phyloP scores from a whole-genome alignment of 2,329 filamentous ascomycete species.

The Aureobasidium sp. region DNA sequence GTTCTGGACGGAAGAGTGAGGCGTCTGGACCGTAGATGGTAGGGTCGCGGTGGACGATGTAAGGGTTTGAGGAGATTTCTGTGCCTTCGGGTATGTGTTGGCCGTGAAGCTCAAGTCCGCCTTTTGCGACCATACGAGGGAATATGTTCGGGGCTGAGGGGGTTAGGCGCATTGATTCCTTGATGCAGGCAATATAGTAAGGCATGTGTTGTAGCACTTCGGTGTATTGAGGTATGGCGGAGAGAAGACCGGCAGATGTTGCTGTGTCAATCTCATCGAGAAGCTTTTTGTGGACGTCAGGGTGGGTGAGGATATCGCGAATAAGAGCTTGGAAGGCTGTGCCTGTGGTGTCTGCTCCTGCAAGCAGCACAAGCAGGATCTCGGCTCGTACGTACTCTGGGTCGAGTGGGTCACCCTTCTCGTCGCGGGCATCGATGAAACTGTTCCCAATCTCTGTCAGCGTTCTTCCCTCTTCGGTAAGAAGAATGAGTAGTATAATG shows the following conservation, averaged over 20 bases:
- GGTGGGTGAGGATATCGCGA: constrained; percentile 24
- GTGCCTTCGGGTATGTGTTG: constrained; percentile 27
- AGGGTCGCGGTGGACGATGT: constrained; percentile 24
- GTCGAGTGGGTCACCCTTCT: constrained; percentile 49
- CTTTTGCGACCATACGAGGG: constrained; percentile 8
- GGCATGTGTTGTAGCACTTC: constrained; percentile 8
- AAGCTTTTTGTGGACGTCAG: constrained; percentile 45
- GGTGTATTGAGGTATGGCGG: constrained; percentile 7
- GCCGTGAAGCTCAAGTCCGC: constrained; percentile 25
- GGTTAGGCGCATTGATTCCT: constrained; percentile 17
- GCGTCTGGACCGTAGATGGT: constrained; percentile 30
- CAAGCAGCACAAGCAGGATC: constrained; percentile 57
- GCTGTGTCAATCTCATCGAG: constrained; percentile 51
- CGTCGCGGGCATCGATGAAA: constrained; percentile 42
- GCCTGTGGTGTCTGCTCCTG: constrained; percentile 58
- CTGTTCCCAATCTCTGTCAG: constrained; percentile 13
- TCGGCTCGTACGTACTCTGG: constrained; percentile 61
- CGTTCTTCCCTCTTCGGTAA: too few relatives aligned
- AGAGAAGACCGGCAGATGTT: constrained; percentile 23
- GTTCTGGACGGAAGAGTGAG: constrained; percentile 28
- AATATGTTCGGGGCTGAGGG: constrained; percentile 17
- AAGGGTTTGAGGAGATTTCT: constrained; percentile 22
- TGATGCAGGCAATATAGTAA: constrained; percentile 18
- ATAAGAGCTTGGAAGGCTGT: constrained; percentile 42
- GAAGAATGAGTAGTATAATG: too few relatives aligned